Evolutionary conservation across 768 basidiomycete species (phyloP).

Genomic region (Rhizopogon vulgaris): DNA sequence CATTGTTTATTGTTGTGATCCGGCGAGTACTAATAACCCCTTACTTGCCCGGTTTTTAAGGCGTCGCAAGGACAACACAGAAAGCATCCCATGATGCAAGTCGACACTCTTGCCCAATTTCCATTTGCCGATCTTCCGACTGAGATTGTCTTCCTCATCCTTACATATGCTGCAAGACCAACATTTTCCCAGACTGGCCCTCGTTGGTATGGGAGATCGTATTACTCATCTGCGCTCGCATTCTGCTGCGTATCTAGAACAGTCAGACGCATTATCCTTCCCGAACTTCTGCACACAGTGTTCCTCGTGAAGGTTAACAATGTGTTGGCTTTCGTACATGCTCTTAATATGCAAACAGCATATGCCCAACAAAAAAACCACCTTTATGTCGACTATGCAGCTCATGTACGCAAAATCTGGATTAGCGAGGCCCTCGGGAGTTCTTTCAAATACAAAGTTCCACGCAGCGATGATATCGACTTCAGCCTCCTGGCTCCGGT

Average conservation of each 20-base stretch:
- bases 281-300: slow-evolving; percentile 33
- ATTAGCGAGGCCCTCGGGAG: slow-evolving; percentile 11
- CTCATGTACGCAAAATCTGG: slow-evolving; percentile 30
- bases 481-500: slow-evolving; percentile 5
- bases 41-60: too few relatives aligned
- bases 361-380: slow-evolving; percentile 11
- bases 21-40: too few relatives aligned
- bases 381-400: slow-evolving; percentile 26
- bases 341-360: slow-evolving; percentile 21
- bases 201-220: not conserved
- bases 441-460: not conserved
- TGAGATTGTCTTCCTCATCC: slow-evolving; percentile 30
- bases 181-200: not conserved
- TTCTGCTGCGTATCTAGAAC: slow-evolving; percentile 29
- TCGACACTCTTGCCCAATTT: not conserved
- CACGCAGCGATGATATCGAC: slow-evolving; percentile 13
- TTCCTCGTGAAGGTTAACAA: slow-evolving; percentile 14
- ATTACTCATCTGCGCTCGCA: slow-evolving; percentile 19
- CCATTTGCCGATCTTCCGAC: slow-evolving; percentile 22
- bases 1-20: too few relatives aligned
- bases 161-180: slow-evolving; percentile 25
- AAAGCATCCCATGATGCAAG: not conserved
- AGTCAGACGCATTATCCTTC: slow-evolving; percentile 30
- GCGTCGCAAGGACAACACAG: too few relatives aligned
- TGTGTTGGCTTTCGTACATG: slow-evolving; percentile 23